Evolutionary conservation across 768 basidiomycete genomes (phyloP), one percentile per base, ranked within the genome.

Genomic region (Amanita rubescens): DNA sequence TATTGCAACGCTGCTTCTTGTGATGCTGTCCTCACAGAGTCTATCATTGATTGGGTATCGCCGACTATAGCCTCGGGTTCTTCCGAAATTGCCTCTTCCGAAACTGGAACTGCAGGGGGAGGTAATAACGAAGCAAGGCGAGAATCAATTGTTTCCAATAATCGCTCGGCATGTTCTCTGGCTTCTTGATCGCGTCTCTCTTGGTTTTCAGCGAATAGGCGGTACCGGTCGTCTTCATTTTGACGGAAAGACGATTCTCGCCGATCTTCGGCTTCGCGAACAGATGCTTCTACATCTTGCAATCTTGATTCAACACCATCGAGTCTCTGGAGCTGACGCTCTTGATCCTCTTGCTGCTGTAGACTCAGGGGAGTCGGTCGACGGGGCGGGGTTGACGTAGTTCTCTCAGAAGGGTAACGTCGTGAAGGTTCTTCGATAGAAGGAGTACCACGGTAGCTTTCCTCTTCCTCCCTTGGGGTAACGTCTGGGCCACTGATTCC

Each of bases 181-280:
- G 80, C 69, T 61, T 87, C 85, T 20, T 72, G 65, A 19, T 79
- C 79, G 35, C 88, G 73, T 41, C 79, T 73, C 3, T 69, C 74
- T 60, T 90, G 83, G 37, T 70, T 71, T 1, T 84, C 81, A 27
- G 74, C 60, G 64, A 88, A 89, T 1, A 82, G 64, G 7, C 69
- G 76, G 17, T 86, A 74, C 6, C 87, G 72, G 48, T 79, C 81
- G 10, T 84, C 80, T 65, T 91, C 89, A 55, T 79, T 77, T 1
- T 69, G 68, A 15, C 78, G 75, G 67, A 87, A 90, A 27, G 82
- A 79, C 7, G 64, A 65, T 53, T 90, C 87, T 9, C 88, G 78
- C 43, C 71, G 71, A 22, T 79, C 75, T 60, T 91, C 89, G 0
- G 78, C 79, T 48, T 80, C 78, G 33, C 77, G 75, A 0, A 81